A percentile compares a stretch with the other conserved stretches of the same genome.
Evolutionary conservation across 2,329 filamentous ascomycete genomes (phyloP).

Genomic region (Colletotrichum sp.): DNA sequence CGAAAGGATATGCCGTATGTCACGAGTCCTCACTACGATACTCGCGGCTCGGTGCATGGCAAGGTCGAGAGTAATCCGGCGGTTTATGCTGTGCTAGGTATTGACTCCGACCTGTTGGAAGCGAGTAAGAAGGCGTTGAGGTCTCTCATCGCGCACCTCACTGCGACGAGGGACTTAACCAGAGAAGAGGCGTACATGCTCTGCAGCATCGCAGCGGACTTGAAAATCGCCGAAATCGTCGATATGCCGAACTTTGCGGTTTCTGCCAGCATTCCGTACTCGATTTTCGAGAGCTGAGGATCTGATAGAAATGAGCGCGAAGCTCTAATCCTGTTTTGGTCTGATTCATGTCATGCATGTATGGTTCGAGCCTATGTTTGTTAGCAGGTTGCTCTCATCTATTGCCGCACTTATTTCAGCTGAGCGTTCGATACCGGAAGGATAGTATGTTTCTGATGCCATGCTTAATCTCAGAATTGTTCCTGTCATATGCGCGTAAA

Average conservation of each 20-base stretch:
- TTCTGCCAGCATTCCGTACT: slow-evolving; percentile 52
- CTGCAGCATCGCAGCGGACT: slow-evolving; percentile 51
- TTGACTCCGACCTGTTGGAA: slow-evolving; percentile 51
- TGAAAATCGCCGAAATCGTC: slow-evolving; percentile 57
- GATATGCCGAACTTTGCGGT: slow-evolving; percentile 60
- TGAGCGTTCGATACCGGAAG: neutral
- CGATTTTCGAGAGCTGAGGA: slow-evolving; percentile 40
- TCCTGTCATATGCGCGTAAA: neutral
- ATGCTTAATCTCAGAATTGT: neutral
- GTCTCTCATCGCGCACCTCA: slow-evolving; percentile 54
- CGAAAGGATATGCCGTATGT: slow-evolving; percentile 51
- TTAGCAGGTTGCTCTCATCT: too few species aligned
- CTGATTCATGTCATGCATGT: too few species aligned
- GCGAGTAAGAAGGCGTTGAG: slow-evolving; percentile 53
- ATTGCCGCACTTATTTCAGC: neutral
- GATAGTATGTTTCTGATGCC: neutral
- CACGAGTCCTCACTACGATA: slow-evolving; percentile 52
- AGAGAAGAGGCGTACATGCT: slow-evolving; percentile 58
- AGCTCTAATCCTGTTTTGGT: too few species aligned
- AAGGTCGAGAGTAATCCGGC: slow-evolving; percentile 27
- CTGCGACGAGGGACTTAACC: slow-evolving; percentile 47
- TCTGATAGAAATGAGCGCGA: too few species aligned
- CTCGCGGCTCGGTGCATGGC: slow-evolving; percentile 20
- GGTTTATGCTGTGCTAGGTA: slow-evolving; percentile 49
- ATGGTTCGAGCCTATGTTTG: too few species aligned